Conservation (phyloP, 805 yeast species). For the Wickerhamomyces ciferrii region DNA sequence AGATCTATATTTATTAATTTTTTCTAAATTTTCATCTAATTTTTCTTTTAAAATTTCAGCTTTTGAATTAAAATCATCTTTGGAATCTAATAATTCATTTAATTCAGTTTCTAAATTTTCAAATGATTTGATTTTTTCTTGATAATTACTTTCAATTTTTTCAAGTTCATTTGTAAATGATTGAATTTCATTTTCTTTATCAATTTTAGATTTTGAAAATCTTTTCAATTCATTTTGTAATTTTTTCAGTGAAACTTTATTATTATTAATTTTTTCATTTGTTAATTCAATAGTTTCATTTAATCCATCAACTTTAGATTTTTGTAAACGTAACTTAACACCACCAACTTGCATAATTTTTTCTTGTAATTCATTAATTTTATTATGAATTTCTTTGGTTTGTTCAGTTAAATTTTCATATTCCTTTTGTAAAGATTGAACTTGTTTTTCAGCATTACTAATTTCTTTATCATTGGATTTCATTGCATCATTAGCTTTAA, state of each 20-base stretch:
- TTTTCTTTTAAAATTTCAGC: slow-evolving; percentile 37
- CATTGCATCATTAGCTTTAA: slow-evolving; percentile 13
- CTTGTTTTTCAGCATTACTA: slow-evolving; percentile 27
- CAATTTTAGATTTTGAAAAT: slow-evolving; percentile 39
- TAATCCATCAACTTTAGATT: slow-evolving; percentile 74
- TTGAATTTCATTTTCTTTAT: slow-evolving; percentile 41
- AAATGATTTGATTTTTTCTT: slow-evolving; percentile 19
- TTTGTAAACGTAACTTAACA: slow-evolving; percentile 70
- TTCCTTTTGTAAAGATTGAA: slow-evolving; percentile 32
- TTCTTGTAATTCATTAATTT: slow-evolving; percentile 61
- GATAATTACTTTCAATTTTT: slow-evolving; percentile 25
- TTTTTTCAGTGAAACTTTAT: slow-evolving; percentile 51
- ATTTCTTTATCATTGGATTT: slow-evolving; percentile 30
- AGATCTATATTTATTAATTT: slow-evolving; percentile 54
- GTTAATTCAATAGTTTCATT: slow-evolving; percentile 59
- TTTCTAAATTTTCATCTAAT: slow-evolving; percentile 32
- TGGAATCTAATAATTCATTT: slow-evolving; percentile 20
- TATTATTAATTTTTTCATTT: slow-evolving; percentile 50
- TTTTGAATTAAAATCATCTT: slow-evolving; percentile 34
- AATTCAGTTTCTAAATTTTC: slow-evolving; percentile 29
- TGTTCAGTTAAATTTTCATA: slow-evolving; percentile 41
- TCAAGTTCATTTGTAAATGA: slow-evolving; percentile 28
- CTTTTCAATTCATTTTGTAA: slow-evolving; percentile 59
- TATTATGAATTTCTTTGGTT: slow-evolving; percentile 48
- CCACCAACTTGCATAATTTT: slow-evolving; percentile 92